Conservation (phyloP, 2,329 filamentous ascomycete genomes). For the Aureobasidium sp. region DNA sequence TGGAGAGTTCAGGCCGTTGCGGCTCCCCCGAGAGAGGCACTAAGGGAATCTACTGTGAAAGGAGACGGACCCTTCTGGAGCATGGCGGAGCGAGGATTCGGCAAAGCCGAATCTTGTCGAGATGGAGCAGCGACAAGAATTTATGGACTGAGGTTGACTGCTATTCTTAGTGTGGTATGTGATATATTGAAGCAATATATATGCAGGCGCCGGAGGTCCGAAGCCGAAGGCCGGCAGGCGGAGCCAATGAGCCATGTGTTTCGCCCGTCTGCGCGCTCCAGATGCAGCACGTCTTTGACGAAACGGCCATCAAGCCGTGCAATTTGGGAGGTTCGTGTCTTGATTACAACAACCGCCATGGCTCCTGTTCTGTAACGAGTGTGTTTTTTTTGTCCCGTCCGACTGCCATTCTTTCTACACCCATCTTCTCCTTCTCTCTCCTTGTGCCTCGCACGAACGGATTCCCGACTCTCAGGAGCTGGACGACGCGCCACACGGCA, state of each 20-base stretch:
- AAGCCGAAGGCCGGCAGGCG: background rate
- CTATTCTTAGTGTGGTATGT: background rate
- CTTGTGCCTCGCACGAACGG: too few relatives aligned
- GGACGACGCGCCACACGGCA: background rate
- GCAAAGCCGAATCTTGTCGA: background rate
- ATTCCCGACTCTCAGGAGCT: background rate
- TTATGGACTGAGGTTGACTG: background rate
- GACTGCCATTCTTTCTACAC: background rate
- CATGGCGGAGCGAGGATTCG: background rate
- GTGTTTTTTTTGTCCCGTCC: background rate
- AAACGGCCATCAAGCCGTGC: conserved; percentile 4
- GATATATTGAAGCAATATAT: background rate
- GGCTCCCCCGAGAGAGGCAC: background rate
- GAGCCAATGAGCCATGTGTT: too few relatives aligned
- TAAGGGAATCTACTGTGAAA: background rate
- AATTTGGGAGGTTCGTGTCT: background rate
- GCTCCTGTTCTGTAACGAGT: background rate
- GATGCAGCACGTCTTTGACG: background rate
- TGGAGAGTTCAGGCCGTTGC: background rate
- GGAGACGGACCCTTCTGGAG: background rate
- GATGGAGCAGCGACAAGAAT: background rate
- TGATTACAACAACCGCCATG: background rate
- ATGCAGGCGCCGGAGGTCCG: background rate
- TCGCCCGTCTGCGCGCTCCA: background rate
- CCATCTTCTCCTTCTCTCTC: background rate